These are phyloP conservation scores for Bolboschoenoplectus hybrid DNA, from an alignment of 202 grass and related monocot species.

Conservation along the genomic window DNA sequence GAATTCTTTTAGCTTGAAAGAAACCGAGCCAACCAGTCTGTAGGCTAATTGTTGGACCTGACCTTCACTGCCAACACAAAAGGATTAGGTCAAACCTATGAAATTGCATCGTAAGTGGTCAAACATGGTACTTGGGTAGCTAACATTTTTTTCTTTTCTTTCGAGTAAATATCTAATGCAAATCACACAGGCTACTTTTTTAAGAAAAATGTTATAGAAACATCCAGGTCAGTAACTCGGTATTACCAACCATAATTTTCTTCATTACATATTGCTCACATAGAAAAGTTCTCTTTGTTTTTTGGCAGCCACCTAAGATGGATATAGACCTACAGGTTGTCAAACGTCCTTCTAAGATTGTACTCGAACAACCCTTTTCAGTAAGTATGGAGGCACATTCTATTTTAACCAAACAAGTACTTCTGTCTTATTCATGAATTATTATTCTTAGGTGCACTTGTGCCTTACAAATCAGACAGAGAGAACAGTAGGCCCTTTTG, in stretches of 20 bases:
- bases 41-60: not conserved
- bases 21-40: not conserved
- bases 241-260: not conserved
- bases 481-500: conserved; percentile 94
- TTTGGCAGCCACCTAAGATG: conserved; percentile 70
- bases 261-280: not conserved
- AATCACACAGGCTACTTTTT: not conserved
- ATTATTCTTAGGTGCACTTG: conserved; percentile 66
- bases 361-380: conserved; percentile 78
- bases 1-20: not conserved
- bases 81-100: not conserved
- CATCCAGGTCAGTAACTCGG: not conserved
- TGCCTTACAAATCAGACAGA: conserved; percentile 82
- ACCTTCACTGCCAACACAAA: not conserved
- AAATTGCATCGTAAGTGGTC: not conserved
- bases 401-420: not conserved
- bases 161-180: not conserved
- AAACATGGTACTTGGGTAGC: not conserved
- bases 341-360: conserved; percentile 67
- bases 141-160: not conserved
- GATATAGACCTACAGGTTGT: conserved; percentile 67
- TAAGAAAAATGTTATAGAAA: not conserved
- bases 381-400: conserved; percentile 44
- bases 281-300: conserved; percentile 25
- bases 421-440: not conserved